These are phyloP conservation scores for Gorgonomyces haynaldii DNA, from an alignment of 192 early-diverging fungal species.

Conservation along the genomic window DNA sequence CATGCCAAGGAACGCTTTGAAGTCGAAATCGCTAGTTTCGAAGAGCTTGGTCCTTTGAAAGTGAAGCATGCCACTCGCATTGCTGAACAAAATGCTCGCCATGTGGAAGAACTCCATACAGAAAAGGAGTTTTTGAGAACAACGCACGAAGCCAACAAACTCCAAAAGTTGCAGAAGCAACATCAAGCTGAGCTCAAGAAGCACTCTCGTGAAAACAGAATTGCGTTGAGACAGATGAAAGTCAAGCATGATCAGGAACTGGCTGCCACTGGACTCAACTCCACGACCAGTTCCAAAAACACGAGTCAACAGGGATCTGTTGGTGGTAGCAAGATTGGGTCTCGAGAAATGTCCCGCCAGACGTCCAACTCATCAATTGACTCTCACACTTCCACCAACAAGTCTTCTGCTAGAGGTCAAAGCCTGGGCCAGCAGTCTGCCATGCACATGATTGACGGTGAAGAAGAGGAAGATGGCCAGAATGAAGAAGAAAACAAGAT, in stretches of 20 bases:
- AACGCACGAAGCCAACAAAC: conserved; percentile 9
- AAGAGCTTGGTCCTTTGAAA: conserved; percentile 7
- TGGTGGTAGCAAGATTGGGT: background rate
- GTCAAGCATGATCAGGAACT: conserved; percentile 1
- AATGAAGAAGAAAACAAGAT: conserved; percentile 4
- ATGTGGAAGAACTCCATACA: conserved; percentile 17
- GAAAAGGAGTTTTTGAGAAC: conserved; percentile 14
- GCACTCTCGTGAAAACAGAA: conserved; percentile 4
- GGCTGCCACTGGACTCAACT: background rate
- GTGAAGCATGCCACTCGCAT: conserved; percentile 6
- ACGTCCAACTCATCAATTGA: background rate
- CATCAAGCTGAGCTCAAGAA: conserved; percentile 10
- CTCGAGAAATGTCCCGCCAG: background rate
- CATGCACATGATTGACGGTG: background rate
- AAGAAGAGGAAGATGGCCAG: conserved; percentile 3
- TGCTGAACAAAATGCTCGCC: conserved; percentile 9
- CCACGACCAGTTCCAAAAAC: background rate
- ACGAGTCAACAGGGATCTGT: background rate
- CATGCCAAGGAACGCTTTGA: conserved; percentile 24
- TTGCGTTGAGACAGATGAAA: conserved; percentile 10
- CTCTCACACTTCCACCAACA: background rate
- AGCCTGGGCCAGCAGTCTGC: too few species aligned
- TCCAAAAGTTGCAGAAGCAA: background rate
- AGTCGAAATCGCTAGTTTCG: conserved; percentile 13
- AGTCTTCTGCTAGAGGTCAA: too few species aligned